Base-by-base conservation (phyloP, 805 yeast species). In the Barnettozyma botsteinii region DNA sequence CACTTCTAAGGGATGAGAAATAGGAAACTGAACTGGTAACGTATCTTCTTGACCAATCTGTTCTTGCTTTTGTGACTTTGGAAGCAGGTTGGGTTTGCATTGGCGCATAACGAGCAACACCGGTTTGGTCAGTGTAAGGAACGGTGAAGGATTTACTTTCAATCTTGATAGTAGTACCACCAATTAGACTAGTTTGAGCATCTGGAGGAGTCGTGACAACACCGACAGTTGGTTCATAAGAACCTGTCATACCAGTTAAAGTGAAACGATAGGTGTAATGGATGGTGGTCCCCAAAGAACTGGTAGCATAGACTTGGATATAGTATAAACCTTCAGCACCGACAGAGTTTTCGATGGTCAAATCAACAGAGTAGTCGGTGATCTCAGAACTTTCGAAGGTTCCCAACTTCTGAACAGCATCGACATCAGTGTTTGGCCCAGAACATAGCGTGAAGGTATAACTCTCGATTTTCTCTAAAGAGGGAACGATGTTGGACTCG, bases 1-100 rank as follows among this genome's bases (percentile, higher is more conserved):
- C 35, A 2, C 62, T 51, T 14, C 63, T 53, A 22, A 61, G 30
- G 1, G 84, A 64, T 11, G 75, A 51, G 62, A 69, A 87, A 51
- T 74, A 75, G 0, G 85, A 73, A 40, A 75, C 84, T 0, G 84
- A 67, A 40, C 86, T 75, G 1, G 95, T 75, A 14, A 91, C 78
- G 58, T 62, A 80, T 48, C 77, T 68, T 50, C 79, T 72, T 10
- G 81, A 58, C 81, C 89, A 82, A 4, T 80, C 62, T 9, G 81
- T 70, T 13, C 50, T 42, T 21, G 40, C 41, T 28, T 68, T 75
- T 1, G 95, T 84, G 20, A 87, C 75, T 9, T 64, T 65, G 1
- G 83, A 55, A 4, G 81, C 85, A 6, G 98, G 97, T 62, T 87
- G 96, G 43, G 69, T 59, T 64, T 89, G 97, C 96, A 88, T 86